phyloP scores from a whole-genome alignment of 306 rosid species.

The Acacia crassicarpa region DNA sequence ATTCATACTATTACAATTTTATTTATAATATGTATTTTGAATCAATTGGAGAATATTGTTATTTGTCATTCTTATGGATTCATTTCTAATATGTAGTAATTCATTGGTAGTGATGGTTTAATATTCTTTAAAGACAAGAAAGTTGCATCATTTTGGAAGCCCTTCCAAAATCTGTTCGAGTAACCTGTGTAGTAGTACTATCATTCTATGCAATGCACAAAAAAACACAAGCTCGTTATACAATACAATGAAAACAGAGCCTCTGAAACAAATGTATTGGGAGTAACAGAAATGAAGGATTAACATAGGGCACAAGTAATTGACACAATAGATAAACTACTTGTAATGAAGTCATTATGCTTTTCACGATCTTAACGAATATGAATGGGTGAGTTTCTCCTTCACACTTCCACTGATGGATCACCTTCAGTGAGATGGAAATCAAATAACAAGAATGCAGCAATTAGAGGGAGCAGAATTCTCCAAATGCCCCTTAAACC shows the following conservation, averaged over 20 bases:
- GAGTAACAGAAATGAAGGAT: neutral
- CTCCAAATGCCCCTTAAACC: conserved; percentile 47
- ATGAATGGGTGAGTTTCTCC: conserved; percentile 47
- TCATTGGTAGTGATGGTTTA: no score
- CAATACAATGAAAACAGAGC: neutral
- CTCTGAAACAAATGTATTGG: neutral
- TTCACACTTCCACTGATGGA: conserved; percentile 45
- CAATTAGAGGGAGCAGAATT: conserved; percentile 48
- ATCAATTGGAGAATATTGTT: no score
- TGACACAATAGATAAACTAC: neutral
- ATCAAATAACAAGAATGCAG: conserved; percentile 51
- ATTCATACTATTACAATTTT: no score
- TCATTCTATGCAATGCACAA: no score
- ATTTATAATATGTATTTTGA: no score
- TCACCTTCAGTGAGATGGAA: conserved; percentile 44
- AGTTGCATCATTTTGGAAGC: no score
- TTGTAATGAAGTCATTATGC: conserved; percentile 23
- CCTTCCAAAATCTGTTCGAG: no score
- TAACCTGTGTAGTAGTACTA: no score
- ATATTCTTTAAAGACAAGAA: no score
- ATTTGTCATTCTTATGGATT: no score
- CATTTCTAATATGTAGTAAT: no score
- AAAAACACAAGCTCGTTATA: neutral
- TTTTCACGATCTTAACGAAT: conserved; percentile 32
- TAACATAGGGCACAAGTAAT: neutral